phyloP scores from a whole-genome alignment of 352 stramenopile species.

The Phytophthora ohioensis region DNA sequence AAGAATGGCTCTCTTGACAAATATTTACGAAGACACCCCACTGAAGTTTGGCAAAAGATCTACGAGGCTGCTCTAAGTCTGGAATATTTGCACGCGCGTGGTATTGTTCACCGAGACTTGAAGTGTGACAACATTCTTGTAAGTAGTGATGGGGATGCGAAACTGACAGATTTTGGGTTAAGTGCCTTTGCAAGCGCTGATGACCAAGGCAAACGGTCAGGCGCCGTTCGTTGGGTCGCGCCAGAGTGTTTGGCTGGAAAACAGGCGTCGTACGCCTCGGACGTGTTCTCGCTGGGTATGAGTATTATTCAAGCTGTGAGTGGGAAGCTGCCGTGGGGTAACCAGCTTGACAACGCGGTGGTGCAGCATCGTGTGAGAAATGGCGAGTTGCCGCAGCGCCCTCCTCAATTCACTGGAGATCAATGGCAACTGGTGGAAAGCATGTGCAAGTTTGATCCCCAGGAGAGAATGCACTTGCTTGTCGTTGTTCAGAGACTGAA shows the following conservation, averaged over 20 bases:
- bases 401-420: constrained; percentile 3
- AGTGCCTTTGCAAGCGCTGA: constrained; percentile 12
- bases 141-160: constrained; percentile 31
- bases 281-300: constrained; percentile 27
- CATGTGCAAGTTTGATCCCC: constrained; percentile 17
- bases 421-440: constrained; percentile 8
- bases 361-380: constrained; percentile 6
- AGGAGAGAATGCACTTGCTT: constrained; percentile 5
- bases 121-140: constrained; percentile 53
- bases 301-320: constrained; percentile 17
- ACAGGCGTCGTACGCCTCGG: constrained; percentile 6
- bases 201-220: background rate
- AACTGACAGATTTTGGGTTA: constrained; percentile 42
- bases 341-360: constrained; percentile 2
- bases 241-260: constrained; percentile 5
- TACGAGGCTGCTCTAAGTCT: constrained; percentile 36
- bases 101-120: constrained; percentile 37
- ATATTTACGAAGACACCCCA: constrained; percentile 19
- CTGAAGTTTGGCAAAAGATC: constrained; percentile 28
- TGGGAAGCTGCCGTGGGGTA: constrained; percentile 8
- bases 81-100: constrained; percentile 33
- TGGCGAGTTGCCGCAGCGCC: constrained; percentile 6
- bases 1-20: constrained; percentile 18
- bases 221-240: constrained; percentile 10
- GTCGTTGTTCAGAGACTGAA: constrained; percentile 10